phyloP scores from a whole-genome alignment of 108 stramenopile genomes.

The Heterococcus sp. region DNA sequence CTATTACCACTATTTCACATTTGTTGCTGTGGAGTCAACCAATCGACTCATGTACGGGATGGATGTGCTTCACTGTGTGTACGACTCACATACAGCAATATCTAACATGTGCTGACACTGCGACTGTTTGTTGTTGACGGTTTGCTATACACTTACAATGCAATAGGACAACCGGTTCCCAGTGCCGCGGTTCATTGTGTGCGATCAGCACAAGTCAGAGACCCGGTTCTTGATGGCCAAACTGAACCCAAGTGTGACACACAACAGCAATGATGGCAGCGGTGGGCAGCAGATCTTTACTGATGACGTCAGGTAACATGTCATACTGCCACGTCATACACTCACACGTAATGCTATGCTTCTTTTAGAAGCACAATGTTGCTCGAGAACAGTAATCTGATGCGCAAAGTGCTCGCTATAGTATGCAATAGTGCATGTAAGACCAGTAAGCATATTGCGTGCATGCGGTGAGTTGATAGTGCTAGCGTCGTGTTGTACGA shows the following conservation, averaged over 20 bases:
- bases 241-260: conserved; percentile 92
- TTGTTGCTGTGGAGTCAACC: no score
- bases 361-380: no score
- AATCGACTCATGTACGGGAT: no score
- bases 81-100: not conserved
- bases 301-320: conserved; percentile 87
- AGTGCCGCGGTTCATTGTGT: conserved; percentile 91
- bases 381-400: no score
- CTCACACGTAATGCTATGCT: no score
- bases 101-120: not conserved
- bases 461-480: no score
- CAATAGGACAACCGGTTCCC: conserved; percentile 60
- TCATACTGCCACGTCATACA: no score
- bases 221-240: conserved; percentile 97
- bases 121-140: not conserved
- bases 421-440: no score
- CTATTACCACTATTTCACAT: no score
- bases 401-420: no score
- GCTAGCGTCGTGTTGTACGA: no score
- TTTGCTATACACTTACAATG: not conserved
- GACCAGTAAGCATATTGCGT: no score
- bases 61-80: not conserved
- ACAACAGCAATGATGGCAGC: conserved; percentile 72
- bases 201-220: conserved; percentile 97
- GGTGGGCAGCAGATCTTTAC: conserved; percentile 87